Conservation (phyloP, 306 rosid species). For the Vigna angularis region DNA sequence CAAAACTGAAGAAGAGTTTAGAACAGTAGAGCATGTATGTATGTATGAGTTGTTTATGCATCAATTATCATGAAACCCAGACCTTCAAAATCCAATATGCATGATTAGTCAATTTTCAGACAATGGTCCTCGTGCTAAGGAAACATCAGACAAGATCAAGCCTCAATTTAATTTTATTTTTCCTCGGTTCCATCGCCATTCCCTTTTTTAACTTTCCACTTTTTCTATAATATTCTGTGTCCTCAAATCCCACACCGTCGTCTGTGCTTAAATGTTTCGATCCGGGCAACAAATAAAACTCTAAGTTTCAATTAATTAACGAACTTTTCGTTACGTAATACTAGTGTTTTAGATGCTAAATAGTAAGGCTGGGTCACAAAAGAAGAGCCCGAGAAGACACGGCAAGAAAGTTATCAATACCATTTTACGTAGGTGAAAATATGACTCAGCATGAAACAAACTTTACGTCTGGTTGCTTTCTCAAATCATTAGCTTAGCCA, state of each 20-base stretch:
- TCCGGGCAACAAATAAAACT: slow-evolving; percentile 52
- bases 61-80: slow-evolving; percentile 32
- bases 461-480: slow-evolving; percentile 48
- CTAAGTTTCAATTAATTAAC: not conserved
- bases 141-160: slow-evolving; percentile 63
- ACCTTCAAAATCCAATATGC: slow-evolving; percentile 34
- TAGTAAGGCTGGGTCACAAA: not conserved
- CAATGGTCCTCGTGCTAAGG: slow-evolving; percentile 61
- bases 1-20: slow-evolving; percentile 16
- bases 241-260: slow-evolving; percentile 54
- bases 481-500: slow-evolving; percentile 46
- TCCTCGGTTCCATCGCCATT: slow-evolving; percentile 46
- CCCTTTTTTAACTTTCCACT: slow-evolving; percentile 30
- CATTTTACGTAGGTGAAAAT: slow-evolving; percentile 39
- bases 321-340: not conserved
- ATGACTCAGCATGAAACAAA: slow-evolving; percentile 45
- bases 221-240: slow-evolving; percentile 43
- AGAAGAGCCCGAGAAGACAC: slow-evolving; percentile 1
- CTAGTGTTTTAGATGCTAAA: not conserved
- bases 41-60: slow-evolving; percentile 10
- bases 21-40: slow-evolving; percentile 14
- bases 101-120: slow-evolving; percentile 55
- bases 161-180: slow-evolving; percentile 45
- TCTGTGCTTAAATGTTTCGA: slow-evolving; percentile 48
- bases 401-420: slow-evolving; percentile 1